These are phyloP conservation scores for Zhuliangozyma parablackwelliae DNA, from an alignment of 1,139 yeast genomes.

Conservation along the genomic window DNA sequence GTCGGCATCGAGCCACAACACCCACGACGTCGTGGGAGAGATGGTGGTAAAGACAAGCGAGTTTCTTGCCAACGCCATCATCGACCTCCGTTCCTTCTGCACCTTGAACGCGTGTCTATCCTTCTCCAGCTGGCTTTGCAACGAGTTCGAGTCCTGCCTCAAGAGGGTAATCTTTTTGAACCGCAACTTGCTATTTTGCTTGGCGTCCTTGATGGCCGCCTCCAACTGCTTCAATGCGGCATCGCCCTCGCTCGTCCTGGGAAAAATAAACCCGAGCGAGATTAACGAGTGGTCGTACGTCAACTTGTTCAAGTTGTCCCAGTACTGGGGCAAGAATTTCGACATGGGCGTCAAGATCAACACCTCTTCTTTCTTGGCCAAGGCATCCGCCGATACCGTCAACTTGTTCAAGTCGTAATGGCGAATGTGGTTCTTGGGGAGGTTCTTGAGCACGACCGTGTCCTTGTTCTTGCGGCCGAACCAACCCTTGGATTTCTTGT, in stretches of 20 bases:
- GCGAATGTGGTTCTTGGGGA: conserved; percentile 75
- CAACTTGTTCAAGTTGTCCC: conserved; percentile 74
- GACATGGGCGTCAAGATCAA: conserved; percentile 86
- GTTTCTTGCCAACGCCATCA: conserved; percentile 93
- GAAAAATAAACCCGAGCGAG: conserved; percentile 87
- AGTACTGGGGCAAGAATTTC: conserved; percentile 75
- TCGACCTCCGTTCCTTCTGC: conserved; percentile 85
- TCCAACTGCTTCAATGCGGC: conserved; percentile 67
- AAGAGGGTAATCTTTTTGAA: conserved; percentile 80
- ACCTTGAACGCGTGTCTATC: conserved; percentile 68
- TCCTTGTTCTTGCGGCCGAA: conserved; percentile 38
- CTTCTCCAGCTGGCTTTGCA: conserved; percentile 65
- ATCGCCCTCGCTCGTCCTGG: conserved; percentile 78
- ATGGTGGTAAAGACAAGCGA: conserved; percentile 85
- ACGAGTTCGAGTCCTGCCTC: conserved; percentile 83
- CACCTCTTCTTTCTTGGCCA: conserved; percentile 73
- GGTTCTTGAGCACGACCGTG: conserved; percentile 51
- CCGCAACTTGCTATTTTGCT: conserved; percentile 54
- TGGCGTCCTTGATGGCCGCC: conserved; percentile 56
- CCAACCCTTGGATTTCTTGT: conserved; percentile 45
- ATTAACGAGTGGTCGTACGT: conserved; percentile 80
- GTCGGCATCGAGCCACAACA: conserved; percentile 93
- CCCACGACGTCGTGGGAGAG: conserved; percentile 90
- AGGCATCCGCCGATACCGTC: conserved; percentile 65
- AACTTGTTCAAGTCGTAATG: conserved; percentile 80